Percentiles rank a stretch among this genome's conserved stretches.
phyloP scores from a whole-genome alignment of 495 filamentous ascomycete genomes.

The Mycothermus thermophilus region DNA sequence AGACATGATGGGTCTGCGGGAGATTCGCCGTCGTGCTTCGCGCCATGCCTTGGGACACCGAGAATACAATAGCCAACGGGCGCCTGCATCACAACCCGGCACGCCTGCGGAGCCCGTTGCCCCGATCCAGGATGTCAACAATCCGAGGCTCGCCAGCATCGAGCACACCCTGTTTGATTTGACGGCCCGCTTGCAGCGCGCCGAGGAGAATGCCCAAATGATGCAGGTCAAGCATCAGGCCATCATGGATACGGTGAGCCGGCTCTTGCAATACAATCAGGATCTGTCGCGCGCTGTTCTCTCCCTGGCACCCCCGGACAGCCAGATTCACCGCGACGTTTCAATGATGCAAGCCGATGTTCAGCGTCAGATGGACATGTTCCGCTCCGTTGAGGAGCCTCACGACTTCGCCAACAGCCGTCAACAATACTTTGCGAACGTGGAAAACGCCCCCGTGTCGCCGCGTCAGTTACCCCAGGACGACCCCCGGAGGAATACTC shows the following conservation, averaged over 20 bases:
- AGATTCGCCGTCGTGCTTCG: constrained; percentile 95
- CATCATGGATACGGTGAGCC: constrained; percentile 65
- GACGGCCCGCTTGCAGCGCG: constrained; percentile 55
- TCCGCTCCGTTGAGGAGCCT: constrained; percentile 53
- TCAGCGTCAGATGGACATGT: constrained; percentile 64
- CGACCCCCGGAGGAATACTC: constrained; percentile 57
- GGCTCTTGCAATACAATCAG: constrained; percentile 52
- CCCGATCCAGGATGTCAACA: constrained; percentile 51
- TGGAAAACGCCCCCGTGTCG: constrained; percentile 76
- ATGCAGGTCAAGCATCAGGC: constrained; percentile 69
- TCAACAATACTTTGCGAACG: constrained; percentile 58
- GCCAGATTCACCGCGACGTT: constrained; percentile 52
- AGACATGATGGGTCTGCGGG: constrained; percentile 77
- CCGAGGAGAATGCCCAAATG: constrained; percentile 69
- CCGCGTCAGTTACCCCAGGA: constrained; percentile 82
- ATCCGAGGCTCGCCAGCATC: constrained; percentile 58
- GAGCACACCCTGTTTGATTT: constrained; percentile 79
- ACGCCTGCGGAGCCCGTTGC: constrained; percentile 71
- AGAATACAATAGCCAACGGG: constrained; percentile 81
- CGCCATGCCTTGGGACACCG: constrained; percentile 89
- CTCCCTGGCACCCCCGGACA: constrained; percentile 54
- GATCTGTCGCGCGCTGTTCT: constrained; percentile 63
- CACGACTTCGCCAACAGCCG: constrained; percentile 68
- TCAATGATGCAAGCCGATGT: constrained; percentile 71
- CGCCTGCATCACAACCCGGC: constrained; percentile 58